Evolutionary conservation across 139 green algal species (phyloP).

Genomic region (Chlamydomonas sp.): DNA sequence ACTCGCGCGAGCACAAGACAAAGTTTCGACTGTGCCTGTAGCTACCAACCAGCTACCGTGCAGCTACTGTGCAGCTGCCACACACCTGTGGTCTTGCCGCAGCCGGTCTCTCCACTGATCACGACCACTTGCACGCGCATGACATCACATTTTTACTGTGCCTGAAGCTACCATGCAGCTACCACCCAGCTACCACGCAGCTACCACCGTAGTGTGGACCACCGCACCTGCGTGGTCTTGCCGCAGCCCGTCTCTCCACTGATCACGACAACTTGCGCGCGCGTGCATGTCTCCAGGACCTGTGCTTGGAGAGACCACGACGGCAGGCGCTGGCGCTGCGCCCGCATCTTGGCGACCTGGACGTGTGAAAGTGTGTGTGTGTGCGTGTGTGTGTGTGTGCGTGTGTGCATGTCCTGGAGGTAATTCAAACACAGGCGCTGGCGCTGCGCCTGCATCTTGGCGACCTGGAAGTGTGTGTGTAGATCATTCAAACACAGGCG

Average conservation of each 20-base stretch:
- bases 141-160: too few relatives aligned
- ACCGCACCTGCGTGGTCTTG: slow-evolving; percentile 77
- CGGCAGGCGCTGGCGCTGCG: slow-evolving; percentile 8
- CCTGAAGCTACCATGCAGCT: too few relatives aligned
- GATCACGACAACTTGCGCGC: slow-evolving; percentile 55
- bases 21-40: too few relatives aligned
- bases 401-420: not conserved
- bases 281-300: not conserved
- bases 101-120: too few relatives aligned
- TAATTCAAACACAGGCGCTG: slow-evolving; percentile 4
- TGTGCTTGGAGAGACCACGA: slow-evolving; percentile 11
- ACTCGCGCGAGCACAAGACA: too few relatives aligned
- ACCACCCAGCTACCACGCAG: too few relatives aligned
- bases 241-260: slow-evolving; percentile 77
- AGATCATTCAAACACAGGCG: not conserved
- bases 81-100: too few relatives aligned
- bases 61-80: too few relatives aligned
- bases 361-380: too few relatives aligned
- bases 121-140: too few relatives aligned
- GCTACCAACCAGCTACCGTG: too few relatives aligned
- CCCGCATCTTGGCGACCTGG: not conserved
- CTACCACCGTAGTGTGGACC: not conserved
- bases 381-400: slow-evolving; percentile 31
- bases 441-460: not conserved
- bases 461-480: too few relatives aligned